phyloP scores from a whole-genome alignment of 495 filamentous ascomycete genomes.

The Penicillium canariense region DNA sequence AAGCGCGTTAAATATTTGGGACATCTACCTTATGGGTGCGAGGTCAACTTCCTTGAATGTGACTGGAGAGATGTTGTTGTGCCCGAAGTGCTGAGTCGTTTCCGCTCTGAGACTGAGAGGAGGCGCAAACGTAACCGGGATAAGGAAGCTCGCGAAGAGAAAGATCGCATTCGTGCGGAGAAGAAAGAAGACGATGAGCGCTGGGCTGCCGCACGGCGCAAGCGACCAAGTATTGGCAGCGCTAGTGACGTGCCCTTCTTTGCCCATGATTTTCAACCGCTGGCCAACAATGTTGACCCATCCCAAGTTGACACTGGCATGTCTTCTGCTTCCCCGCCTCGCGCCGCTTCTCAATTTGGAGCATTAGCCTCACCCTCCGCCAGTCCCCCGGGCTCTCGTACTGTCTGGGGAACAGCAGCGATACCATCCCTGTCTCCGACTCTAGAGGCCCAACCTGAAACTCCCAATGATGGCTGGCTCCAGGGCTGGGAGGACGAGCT shows the following conservation, averaged over 20 bases:
- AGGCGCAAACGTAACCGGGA: constrained; percentile 77
- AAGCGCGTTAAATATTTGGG: constrained; percentile 86
- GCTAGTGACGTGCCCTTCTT: constrained; percentile 42
- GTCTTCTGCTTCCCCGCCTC: constrained; percentile 60
- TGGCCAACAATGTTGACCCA: constrained; percentile 46
- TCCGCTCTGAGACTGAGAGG: constrained; percentile 72
- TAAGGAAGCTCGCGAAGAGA: constrained; percentile 86
- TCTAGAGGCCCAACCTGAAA: constrained; percentile 31
- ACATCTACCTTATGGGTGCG: constrained; percentile 89
- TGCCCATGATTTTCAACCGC: constrained; percentile 65
- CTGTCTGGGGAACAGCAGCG: constrained; percentile 82
- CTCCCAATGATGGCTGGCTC: constrained; percentile 73
- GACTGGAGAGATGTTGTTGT: constrained; percentile 92
- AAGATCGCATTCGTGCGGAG: constrained; percentile 84
- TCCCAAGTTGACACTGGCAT: constrained; percentile 41
- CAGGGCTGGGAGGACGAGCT: constrained; percentile 72
- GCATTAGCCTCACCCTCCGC: constrained; percentile 71
- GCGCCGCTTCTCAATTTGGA: constrained; percentile 54
- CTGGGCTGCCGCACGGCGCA: constrained; percentile 53
- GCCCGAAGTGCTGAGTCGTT: constrained; percentile 69
- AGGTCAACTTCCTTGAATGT: constrained; percentile 91
- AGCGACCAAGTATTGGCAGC: constrained; percentile 37
- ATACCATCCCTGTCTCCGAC: constrained; percentile 53
- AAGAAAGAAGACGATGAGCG: constrained; percentile 69
- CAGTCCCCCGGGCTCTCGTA: constrained; percentile 70